Evolutionary conservation across 176 grass and related monocot genomes (phyloP).

Genomic region (Carex kokanica): DNA sequence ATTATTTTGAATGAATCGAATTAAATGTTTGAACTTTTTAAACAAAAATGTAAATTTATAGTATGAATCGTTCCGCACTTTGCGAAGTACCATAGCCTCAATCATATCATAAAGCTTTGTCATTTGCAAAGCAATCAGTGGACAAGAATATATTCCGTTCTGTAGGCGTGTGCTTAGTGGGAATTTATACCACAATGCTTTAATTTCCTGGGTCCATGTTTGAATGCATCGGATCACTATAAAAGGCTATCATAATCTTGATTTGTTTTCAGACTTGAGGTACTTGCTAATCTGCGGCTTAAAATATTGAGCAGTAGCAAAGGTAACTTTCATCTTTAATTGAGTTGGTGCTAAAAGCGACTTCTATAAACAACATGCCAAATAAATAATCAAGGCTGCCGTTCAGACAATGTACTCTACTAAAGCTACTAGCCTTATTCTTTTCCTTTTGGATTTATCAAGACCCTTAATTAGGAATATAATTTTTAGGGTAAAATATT

Average conservation of each 20-base stretch:
- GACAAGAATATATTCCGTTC: conserved; percentile 59
- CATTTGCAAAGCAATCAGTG: conserved; percentile 24
- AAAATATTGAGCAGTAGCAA: not conserved
- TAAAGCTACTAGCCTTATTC: not conserved
- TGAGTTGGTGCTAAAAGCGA: not conserved
- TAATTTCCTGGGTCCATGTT: not conserved
- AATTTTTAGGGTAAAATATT: not conserved
- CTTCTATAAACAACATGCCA: not conserved
- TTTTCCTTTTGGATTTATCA: not conserved
- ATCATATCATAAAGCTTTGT: conserved; percentile 5
- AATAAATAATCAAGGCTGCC: not conserved
- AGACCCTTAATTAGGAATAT: not conserved
- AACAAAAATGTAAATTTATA: too few species aligned
- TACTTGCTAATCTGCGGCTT: not conserved
- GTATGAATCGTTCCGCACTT: too few species aligned
- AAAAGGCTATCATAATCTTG: not conserved
- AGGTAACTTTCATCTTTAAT: conserved; percentile 1
- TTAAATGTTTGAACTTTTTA: too few species aligned
- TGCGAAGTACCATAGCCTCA: too few species aligned
- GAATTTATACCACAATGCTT: conserved; percentile 22
- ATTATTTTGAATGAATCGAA: too few species aligned
- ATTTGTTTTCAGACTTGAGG: not conserved
- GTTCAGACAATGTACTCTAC: not conserved
- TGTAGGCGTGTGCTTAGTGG: conserved; percentile 1
- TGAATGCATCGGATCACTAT: not conserved